Evolutionary conservation across 768 basidiomycete species (phyloP).

Genomic region (Mycena filopes): DNA sequence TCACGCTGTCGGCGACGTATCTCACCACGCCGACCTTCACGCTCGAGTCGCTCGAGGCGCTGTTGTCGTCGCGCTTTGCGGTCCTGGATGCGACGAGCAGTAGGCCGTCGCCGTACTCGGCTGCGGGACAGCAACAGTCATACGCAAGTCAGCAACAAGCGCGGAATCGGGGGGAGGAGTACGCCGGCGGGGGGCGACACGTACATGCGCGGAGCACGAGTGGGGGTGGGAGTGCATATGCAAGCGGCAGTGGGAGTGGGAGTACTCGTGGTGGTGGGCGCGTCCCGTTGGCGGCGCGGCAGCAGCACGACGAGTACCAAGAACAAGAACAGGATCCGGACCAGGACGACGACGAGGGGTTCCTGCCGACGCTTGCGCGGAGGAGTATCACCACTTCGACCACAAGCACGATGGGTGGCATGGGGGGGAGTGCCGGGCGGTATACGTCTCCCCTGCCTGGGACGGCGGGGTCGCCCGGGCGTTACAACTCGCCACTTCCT

Average conservation of each 20-base stretch:
- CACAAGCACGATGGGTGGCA: constrained; percentile 27
- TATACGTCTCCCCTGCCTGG: not conserved
- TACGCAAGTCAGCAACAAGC: too few relatives aligned
- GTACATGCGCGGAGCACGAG: not conserved
- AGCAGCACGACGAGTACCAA: not conserved
- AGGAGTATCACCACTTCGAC: constrained; percentile 59
- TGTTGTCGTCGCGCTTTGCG: constrained; percentile 78
- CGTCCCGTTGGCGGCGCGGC: too few relatives aligned
- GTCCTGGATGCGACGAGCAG: constrained; percentile 69
- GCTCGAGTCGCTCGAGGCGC: constrained; percentile 80
- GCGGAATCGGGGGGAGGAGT: too few relatives aligned
- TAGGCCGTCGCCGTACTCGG: too few relatives aligned
- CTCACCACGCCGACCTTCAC: constrained; percentile 75
- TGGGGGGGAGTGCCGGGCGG: constrained; percentile 13
- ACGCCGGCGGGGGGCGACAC: too few relatives aligned
- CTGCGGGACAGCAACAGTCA: too few relatives aligned
- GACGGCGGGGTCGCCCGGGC: too few relatives aligned
- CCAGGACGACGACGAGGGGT: constrained; percentile 46
- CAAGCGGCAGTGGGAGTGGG: not conserved
- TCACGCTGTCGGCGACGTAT: constrained; percentile 72
- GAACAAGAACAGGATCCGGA: too few relatives aligned
- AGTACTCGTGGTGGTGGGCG: too few relatives aligned
- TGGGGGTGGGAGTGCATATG: not conserved
- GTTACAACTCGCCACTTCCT: too few relatives aligned
- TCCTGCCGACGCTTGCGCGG: constrained; percentile 76